A percentile compares a stretch with the other conserved stretches of the same genome.
Evolutionary conservation across 2,329 filamentous ascomycete genomes (phyloP).

Genomic region (Nothomitra cinnamomea): DNA sequence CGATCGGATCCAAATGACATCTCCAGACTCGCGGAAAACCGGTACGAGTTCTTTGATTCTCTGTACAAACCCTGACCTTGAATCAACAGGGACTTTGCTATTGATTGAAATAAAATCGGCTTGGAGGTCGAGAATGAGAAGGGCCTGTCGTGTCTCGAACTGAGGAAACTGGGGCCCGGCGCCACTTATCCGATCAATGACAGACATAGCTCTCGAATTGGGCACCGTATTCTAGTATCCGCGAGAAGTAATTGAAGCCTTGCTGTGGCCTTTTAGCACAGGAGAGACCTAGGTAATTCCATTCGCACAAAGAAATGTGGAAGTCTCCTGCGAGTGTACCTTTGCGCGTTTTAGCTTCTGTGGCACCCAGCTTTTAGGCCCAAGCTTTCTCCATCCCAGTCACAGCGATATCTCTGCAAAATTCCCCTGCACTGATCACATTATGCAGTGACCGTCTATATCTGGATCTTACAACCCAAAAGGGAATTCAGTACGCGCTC

Average conservation of each 20-base stretch:
- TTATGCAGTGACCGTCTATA: neutral
- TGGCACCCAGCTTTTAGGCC: no score
- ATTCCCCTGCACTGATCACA: neutral
- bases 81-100: slow-evolving; percentile 48
- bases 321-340: no score
- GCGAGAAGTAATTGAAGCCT: neutral
- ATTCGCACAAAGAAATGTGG: no score
- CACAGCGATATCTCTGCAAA: no score
- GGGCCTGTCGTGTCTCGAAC: slow-evolving; percentile 45
- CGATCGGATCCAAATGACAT: slow-evolving; percentile 74
- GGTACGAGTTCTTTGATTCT: slow-evolving; percentile 48
- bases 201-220: neutral
- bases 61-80: slow-evolving; percentile 48
- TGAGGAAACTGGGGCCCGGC: slow-evolving; percentile 21
- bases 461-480: neutral
- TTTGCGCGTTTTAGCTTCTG: no score
- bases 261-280: no score
- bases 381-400: no score
- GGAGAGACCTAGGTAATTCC: no score
- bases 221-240: neutral
- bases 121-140: slow-evolving; percentile 75
- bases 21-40: slow-evolving; percentile 54
- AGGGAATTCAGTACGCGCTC: neutral
- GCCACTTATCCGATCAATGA: neutral
- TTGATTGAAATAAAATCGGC: slow-evolving; percentile 65